These are phyloP conservation scores for Albophoma yamanashiensis DNA, from an alignment of 2,329 filamentous ascomycete genomes.

Conservation along the genomic window DNA sequence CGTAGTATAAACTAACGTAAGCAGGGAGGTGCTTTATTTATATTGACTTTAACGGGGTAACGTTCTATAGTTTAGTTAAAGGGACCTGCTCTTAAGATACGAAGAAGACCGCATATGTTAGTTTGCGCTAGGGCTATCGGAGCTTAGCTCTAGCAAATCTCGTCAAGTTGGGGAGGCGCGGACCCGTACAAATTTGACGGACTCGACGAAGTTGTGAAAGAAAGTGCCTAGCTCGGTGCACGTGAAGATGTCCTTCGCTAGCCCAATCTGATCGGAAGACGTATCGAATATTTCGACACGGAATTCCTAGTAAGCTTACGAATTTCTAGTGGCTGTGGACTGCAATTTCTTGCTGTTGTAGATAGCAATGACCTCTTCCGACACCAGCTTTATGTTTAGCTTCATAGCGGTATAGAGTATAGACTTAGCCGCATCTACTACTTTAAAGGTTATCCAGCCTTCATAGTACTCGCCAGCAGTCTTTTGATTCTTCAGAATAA, in stretches of 20 bases:
- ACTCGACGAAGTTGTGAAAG: too few species aligned
- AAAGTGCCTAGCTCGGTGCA: too few species aligned
- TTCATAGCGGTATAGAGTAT: slow-evolving; percentile 43
- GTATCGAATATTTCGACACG: slow-evolving; percentile 64
- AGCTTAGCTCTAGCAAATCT: too few species aligned
- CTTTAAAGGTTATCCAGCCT: slow-evolving; percentile 28
- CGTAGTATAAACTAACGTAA: too few species aligned
- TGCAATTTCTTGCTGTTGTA: slow-evolving; percentile 50
- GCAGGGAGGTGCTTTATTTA: too few species aligned
- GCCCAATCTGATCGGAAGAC: slow-evolving; percentile 56
- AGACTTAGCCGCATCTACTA: slow-evolving; percentile 31
- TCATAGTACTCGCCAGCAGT: slow-evolving; percentile 14
- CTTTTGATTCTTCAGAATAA: slow-evolving; percentile 36
- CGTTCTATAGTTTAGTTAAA: too few species aligned
- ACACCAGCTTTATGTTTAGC: slow-evolving; percentile 30
- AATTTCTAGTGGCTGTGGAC: slow-evolving; percentile 57
- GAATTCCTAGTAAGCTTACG: slow-evolving; percentile 30
- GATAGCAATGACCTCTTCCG: slow-evolving; percentile 44
- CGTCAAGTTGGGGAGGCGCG: too few species aligned
- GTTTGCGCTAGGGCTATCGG: too few species aligned
- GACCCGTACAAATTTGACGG: too few species aligned
- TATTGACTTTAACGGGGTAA: too few species aligned
- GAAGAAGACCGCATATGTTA: too few species aligned
- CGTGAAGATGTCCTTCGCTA: slow-evolving; percentile 65
- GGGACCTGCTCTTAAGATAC: too few species aligned